Percentiles rank a stretch among this genome's conserved stretches.
Evolutionary conservation across 202 grass and related monocot genomes (phyloP).

Genomic region (Cymbopogon flexuosus): DNA sequence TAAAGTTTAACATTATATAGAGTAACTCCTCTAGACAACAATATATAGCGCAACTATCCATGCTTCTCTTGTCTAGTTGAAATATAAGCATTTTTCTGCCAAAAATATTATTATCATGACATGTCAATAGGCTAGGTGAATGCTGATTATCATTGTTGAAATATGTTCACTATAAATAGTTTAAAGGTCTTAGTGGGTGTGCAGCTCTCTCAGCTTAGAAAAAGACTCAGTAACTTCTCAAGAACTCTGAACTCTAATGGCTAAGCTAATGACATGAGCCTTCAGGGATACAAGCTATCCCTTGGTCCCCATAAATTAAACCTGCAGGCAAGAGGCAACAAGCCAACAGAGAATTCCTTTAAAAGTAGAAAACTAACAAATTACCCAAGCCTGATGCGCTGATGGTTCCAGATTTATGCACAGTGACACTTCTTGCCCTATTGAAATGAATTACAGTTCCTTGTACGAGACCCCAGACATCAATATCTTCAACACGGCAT

Average conservation of each 20-base stretch:
- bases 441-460: conserved; percentile 99
- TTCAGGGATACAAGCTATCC: neutral
- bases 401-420: conserved; percentile 79
- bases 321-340: neutral
- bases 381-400: conserved; percentile 81
- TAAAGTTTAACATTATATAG: neutral
- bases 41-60: neutral
- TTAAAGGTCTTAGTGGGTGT: neutral
- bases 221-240: neutral
- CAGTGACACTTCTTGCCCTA: conserved; percentile 70
- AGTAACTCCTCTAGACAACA: neutral
- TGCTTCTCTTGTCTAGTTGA: neutral
- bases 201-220: neutral
- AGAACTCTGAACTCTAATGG: neutral
- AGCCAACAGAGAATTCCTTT: neutral
- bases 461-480: conserved; percentile 81
- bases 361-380: conserved; percentile 26
- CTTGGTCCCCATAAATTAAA: neutral
- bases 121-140: conserved; percentile 3
- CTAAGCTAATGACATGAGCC: conserved; percentile 12
- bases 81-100: neutral
- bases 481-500: conserved; percentile 98
- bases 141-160: neutral
- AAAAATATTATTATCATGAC: neutral
- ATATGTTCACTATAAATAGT: neutral